Evolutionary conservation across 2,329 filamentous ascomycete genomes (phyloP), one percentile per base, ranked within the genome.

Genomic region (Cercospora nicotianae): DNA sequence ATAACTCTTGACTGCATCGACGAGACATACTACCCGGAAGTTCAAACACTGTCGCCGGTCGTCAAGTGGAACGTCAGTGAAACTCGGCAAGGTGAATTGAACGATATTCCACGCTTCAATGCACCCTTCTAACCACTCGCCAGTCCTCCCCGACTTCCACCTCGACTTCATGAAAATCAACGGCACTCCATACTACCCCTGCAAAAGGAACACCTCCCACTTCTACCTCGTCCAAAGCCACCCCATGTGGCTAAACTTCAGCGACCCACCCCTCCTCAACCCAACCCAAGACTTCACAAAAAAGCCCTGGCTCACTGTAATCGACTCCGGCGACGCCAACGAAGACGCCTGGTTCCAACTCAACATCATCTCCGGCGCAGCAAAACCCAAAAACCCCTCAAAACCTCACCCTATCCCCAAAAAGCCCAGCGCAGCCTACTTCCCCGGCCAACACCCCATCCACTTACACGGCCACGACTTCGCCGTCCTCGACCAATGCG

Each of bases 281-380:
- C 81, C 81, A 23, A 80, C 80, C 0, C 74, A 82, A 5, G 63
- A 73, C 45, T 73, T 75, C 62, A 76, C 81, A 60, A 51, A 77
- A 33, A 70, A 76, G 23, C 77, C 79, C 63, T 75, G 76, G 57
- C 78, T 75, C 5, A 73, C 79, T 1, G 80, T 77, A 26, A 72
- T 68, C 8, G 78, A 79, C 72, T 71, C 70, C 64, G 80, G 79
- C 33, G 76, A 78, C 36, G 76, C 81, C 8, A 75, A 78, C 55
- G 76, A 80, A 64, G 73, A 77, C 39, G 73, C 80, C 4, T 75
- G 77, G 18, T 75, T 76, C 6, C 72, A 76, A 75, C 80, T 82
- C 67, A 83, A 83, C 72, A 77, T 82, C 74, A 78, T 83, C 62
- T 81, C 83, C 61, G 80, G 83, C 67, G 76, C 72, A 12, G 67